Evolutionary conservation across 2,329 filamentous ascomycete species (phyloP).

Genomic region (Claviceps fusiformis): DNA sequence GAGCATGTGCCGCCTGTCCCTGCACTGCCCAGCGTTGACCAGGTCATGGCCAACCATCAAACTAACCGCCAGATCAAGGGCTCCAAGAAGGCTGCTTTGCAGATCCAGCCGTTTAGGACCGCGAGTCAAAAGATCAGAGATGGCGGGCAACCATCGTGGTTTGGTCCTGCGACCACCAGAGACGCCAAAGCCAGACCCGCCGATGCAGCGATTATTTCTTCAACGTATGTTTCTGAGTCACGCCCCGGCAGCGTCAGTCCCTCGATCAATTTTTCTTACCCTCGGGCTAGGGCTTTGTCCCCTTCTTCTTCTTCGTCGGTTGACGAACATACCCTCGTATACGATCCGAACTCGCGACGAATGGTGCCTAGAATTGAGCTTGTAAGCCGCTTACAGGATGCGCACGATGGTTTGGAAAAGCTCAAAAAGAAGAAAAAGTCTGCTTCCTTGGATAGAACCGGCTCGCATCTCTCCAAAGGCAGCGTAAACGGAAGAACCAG

Average conservation of each 20-base stretch:
- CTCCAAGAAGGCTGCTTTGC: constrained; percentile 26
- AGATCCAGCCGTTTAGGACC: constrained; percentile 35
- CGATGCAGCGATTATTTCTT: constrained; percentile 24
- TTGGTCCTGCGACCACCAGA: constrained; percentile 29
- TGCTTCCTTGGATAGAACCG: constrained; percentile 21
- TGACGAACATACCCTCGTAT: constrained; percentile 35
- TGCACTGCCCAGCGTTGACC: constrained; percentile 43
- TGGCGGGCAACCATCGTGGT: constrained; percentile 32
- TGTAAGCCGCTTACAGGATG: constrained; percentile 27
- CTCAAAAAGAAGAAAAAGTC: constrained; percentile 29
- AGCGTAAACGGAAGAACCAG: constrained; percentile 35
- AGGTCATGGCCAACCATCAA: constrained; percentile 12
- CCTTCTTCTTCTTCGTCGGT: constrained; percentile 11
- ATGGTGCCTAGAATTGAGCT: constrained; percentile 39
- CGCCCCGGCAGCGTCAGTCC: constrained; percentile 34
- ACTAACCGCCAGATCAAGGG: constrained; percentile 16
- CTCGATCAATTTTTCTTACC: constrained; percentile 48
- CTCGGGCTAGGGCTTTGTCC: constrained; percentile 27
- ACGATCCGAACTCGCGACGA: constrained; percentile 52
- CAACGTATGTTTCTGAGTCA: constrained; percentile 17
- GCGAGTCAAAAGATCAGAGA: constrained; percentile 38
- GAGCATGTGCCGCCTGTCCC: constrained; percentile 58
- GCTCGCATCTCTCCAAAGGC: constrained; percentile 35
- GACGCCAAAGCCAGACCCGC: constrained; percentile 33
- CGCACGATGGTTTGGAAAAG: constrained; percentile 26